Conservation (phyloP, 192 early-diverging fungal species). For the Jimgerdemannia flammicorona region DNA sequence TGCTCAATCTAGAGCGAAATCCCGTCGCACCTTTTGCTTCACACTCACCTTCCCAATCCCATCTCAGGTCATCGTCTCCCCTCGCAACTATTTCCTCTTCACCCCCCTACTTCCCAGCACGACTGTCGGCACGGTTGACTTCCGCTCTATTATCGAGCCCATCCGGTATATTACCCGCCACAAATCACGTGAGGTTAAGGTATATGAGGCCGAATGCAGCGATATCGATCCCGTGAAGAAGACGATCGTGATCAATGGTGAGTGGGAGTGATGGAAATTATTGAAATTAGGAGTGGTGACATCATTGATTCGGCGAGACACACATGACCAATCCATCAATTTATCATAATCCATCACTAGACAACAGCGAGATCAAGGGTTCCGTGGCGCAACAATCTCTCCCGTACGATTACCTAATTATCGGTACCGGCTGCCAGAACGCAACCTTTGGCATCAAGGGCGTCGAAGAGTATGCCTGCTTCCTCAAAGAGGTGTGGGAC, state of each 20-base stretch:
- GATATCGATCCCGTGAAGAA: constrained; percentile 82
- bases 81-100: constrained; percentile 89
- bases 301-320: too few species aligned
- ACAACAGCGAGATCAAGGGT: constrained; percentile 70
- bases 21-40: neutral
- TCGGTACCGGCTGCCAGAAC: constrained; percentile 75
- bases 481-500: constrained; percentile 77
- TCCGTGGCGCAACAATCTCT: constrained; percentile 50
- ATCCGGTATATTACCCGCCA: constrained; percentile 83
- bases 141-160: constrained; percentile 83
- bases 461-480: constrained; percentile 70
- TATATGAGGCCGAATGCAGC: constrained; percentile 88
- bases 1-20: too few species aligned
- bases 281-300: neutral
- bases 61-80: constrained; percentile 58
- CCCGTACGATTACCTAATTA: constrained; percentile 73
- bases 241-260: constrained; percentile 73
- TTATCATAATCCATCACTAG: constrained; percentile 21
- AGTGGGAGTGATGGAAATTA: neutral
- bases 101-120: constrained; percentile 66
- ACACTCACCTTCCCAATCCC: constrained; percentile 11
- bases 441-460: constrained; percentile 80
- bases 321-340: neutral
- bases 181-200: constrained; percentile 80
- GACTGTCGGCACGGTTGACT: constrained; percentile 87